These are phyloP conservation scores for Buddleja alternifolia DNA, from an alignment of 257 asterid species.

Conservation along the genomic window DNA sequence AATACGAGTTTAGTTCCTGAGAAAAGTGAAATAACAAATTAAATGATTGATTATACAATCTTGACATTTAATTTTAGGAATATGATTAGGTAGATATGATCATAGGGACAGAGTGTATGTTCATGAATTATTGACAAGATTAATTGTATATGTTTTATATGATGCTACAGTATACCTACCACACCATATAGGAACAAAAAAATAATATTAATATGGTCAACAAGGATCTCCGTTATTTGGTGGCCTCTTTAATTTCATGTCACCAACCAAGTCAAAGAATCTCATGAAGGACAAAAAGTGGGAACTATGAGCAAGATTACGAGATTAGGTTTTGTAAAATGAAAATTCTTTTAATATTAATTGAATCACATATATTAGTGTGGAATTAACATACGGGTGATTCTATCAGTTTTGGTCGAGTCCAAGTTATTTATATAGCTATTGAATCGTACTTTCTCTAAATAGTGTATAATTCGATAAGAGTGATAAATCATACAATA, in stretches of 20 bases:
- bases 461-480: too few relatives aligned
- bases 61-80: constrained; percentile 9
- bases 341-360: background rate
- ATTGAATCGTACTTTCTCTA: too few relatives aligned
- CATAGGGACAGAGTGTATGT: constrained; percentile 11
- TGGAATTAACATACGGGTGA: too few relatives aligned
- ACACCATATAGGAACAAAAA: constrained; percentile 8
- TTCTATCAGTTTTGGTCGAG: too few relatives aligned
- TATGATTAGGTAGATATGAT: constrained; percentile 29
- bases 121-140: constrained; percentile 7
- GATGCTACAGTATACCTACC: constrained; percentile 32
- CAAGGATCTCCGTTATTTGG: constrained; percentile 15
- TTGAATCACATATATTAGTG: background rate
- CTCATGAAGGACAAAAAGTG: constrained; percentile 18
- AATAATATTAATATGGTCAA: constrained; percentile 26
- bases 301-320: constrained; percentile 8
- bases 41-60: background rate
- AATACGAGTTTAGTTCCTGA: constrained; percentile 64
- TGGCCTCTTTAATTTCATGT: constrained; percentile 30
- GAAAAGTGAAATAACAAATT: background rate
- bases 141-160: background rate
- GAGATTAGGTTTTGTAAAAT: background rate
- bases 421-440: too few relatives aligned
- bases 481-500: too few relatives aligned
- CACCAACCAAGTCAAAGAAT: constrained; percentile 26